Evolutionary conservation across 2,329 filamentous ascomycete genomes (phyloP), one percentile per base, ranked within the genome.

Genomic region (Tolypocladium cylindrosporum): DNA sequence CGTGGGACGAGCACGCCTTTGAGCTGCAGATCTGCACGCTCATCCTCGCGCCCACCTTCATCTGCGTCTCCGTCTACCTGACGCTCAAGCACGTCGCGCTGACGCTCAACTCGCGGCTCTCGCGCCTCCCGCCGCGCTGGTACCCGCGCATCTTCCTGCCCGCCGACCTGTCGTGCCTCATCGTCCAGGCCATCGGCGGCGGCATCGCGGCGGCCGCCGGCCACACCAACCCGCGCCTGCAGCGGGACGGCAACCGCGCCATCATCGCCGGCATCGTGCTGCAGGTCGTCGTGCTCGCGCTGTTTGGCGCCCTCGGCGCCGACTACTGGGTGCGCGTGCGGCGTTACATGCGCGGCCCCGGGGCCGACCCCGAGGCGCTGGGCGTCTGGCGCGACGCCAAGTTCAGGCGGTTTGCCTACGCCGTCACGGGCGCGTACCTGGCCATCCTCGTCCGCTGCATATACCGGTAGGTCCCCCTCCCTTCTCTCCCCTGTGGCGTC

Each of bases 21-120:
- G 71, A 84, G 68, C 77, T 80, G 52, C 81, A 85, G 61, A 84
- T 86, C 68, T 78, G 77, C 70, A 74, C 77, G 69, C 81, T 84
- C 71, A 80, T 84, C 69, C 75, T 84, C 55, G 79, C 74, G n/a
- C 81, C 81, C 3, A 82, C 83, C 37, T 76, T 87, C 59, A 74
- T 86, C 69, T 84, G 82, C 70, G 81, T 83, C 62, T 79, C 77
- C 65, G 80, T 87, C 69, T 87, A 87, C 72, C 78, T 87, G 34
- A 85, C 81, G 4, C 78, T 87, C 59, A 84, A 85, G 68, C 83
- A 85, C 73, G 69, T 82, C 62, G 75, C 78, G 59, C 70, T 81
- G 40, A 69, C 75, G 53, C 72, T 83, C 60, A 75, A 73, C 68
- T 76, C 80, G 10, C 50, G 63, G 42, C 72, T 81, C 56, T 83